phyloP scores from a whole-genome alignment of 2,329 filamentous ascomycete species.

The Xenoacremonium recifei region DNA sequence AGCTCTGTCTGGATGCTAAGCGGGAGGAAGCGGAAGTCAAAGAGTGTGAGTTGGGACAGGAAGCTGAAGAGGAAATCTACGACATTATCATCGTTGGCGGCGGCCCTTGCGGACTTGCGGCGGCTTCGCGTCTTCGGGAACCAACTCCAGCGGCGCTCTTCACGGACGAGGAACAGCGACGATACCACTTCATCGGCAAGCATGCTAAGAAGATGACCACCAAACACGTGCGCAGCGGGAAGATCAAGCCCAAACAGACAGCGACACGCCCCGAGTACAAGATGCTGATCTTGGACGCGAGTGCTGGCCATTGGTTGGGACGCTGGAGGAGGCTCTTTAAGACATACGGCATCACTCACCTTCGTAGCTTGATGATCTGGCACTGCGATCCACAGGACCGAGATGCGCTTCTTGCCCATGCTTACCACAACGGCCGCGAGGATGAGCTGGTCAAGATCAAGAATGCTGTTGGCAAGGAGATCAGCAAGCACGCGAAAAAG shows the following conservation, averaged over 20 bases:
- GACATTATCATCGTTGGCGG: slow-evolving; percentile 74
- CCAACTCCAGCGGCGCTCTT: slow-evolving; percentile 75
- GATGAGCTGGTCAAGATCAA: slow-evolving; percentile 67
- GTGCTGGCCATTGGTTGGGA: slow-evolving; percentile 63
- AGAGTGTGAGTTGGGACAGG: no score
- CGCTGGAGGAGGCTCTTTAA: slow-evolving; percentile 70
- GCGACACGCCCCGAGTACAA: slow-evolving; percentile 27
- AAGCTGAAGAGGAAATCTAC: slow-evolving; percentile 40
- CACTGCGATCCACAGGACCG: slow-evolving; percentile 75
- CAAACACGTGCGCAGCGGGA: slow-evolving; percentile 42
- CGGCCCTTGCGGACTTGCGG: slow-evolving; percentile 72
- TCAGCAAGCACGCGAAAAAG: slow-evolving; percentile 79
- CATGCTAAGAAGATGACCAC: slow-evolving; percentile 60
- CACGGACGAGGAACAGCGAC: slow-evolving; percentile 77
- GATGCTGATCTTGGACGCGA: slow-evolving; percentile 67
- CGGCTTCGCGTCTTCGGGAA: slow-evolving; percentile 70
- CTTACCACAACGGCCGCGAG: slow-evolving; percentile 59
- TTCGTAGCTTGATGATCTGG: slow-evolving; percentile 81
- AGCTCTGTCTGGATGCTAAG: no score
- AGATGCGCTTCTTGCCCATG: slow-evolving; percentile 69
- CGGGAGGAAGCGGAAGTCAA: no score
- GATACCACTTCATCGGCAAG: slow-evolving; percentile 76
- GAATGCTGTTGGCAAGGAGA: slow-evolving; percentile 74
- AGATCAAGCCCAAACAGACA: slow-evolving; percentile 17
- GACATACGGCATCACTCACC: slow-evolving; percentile 66